phyloP scores from a whole-genome alignment of 108 stramenopile genomes.

The Mediolabrus comicus region DNA sequence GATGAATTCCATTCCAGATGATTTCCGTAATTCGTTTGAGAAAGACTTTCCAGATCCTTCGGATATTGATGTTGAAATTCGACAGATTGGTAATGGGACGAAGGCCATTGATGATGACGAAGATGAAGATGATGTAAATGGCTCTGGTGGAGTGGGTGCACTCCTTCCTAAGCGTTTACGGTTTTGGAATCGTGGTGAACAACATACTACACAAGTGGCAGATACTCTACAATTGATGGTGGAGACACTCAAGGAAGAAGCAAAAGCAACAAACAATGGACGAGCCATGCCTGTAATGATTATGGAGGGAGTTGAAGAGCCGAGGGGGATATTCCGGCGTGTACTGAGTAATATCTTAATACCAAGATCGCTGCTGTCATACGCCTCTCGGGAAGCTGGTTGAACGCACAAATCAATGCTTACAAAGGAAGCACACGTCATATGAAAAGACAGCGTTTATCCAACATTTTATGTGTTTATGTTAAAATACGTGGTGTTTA shows the following conservation, averaged over 20 bases:
- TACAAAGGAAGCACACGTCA: too few relatives aligned
- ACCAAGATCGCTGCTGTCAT: constrained; percentile 29
- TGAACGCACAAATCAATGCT: neutral
- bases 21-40: constrained; percentile 23
- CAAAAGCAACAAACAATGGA: neutral
- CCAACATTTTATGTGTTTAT: neutral
- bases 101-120: constrained; percentile 3
- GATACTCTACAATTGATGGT: constrained; percentile 27
- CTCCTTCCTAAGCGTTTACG: neutral
- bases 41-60: constrained; percentile 9
- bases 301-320: constrained; percentile 14
- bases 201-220: neutral
- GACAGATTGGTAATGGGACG: constrained; percentile 14
- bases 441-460: too few relatives aligned
- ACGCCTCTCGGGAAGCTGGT: constrained; percentile 22
- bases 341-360: constrained; percentile 18
- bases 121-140: neutral
- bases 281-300: constrained; percentile 20
- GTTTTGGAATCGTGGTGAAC: constrained; percentile 17
- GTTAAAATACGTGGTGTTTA: neutral
- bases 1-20: constrained; percentile 43
- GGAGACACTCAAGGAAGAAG: constrained; percentile 21
- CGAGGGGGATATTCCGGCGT: constrained; percentile 5
- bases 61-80: constrained; percentile 23
- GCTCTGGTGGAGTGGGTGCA: neutral